These are phyloP conservation scores for Euclidium syriacum DNA, from an alignment of 345 rosid species.

Conservation along the genomic window DNA sequence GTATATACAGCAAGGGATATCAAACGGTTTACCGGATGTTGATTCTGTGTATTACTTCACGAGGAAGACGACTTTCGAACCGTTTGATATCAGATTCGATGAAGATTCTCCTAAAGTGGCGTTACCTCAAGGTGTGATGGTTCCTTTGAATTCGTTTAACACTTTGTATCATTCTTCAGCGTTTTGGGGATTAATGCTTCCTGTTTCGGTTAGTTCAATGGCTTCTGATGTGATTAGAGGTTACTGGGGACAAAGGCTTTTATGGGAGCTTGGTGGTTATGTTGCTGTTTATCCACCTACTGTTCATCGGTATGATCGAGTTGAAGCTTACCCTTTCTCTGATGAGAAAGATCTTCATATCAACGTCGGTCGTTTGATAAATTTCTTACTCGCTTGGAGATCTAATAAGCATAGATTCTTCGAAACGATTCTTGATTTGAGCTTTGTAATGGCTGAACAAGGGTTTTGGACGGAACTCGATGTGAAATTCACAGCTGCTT, in stretches of 20 bases:
- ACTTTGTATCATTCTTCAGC: slow-evolving; percentile 87
- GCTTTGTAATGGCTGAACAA: slow-evolving; percentile 84
- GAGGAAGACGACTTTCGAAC: slow-evolving; percentile 66
- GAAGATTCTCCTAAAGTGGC: slow-evolving; percentile 88
- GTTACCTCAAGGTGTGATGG: slow-evolving; percentile 90
- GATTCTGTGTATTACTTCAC: slow-evolving; percentile 93
- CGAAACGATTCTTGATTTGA: slow-evolving; percentile 78
- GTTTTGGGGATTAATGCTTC: slow-evolving; percentile 97
- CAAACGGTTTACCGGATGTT: slow-evolving; percentile 92
- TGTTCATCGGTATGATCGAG: slow-evolving; percentile 59
- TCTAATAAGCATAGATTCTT: slow-evolving; percentile 75
- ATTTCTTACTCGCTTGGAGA: slow-evolving; percentile 85
- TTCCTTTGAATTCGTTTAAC: slow-evolving; percentile 85
- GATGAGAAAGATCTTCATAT: slow-evolving; percentile 98
- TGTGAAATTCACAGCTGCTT: slow-evolving; percentile 80
- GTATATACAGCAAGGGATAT: slow-evolving; percentile 90
- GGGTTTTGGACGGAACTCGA: slow-evolving; percentile 91
- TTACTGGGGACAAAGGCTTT: slow-evolving; percentile 89
- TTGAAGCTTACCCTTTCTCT: slow-evolving; percentile 81
- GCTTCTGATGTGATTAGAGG: slow-evolving; percentile 96
- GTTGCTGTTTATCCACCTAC: slow-evolving; percentile 95
- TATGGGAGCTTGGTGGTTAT: slow-evolving; percentile 96
- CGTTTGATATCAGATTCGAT: slow-evolving; percentile 84
- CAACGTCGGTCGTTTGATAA: slow-evolving; percentile 78
- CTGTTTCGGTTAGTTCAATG: slow-evolving; percentile 91